phyloP scores from a whole-genome alignment of 345 rosid genomes.

The Eucalyptus erythrocorys region DNA sequence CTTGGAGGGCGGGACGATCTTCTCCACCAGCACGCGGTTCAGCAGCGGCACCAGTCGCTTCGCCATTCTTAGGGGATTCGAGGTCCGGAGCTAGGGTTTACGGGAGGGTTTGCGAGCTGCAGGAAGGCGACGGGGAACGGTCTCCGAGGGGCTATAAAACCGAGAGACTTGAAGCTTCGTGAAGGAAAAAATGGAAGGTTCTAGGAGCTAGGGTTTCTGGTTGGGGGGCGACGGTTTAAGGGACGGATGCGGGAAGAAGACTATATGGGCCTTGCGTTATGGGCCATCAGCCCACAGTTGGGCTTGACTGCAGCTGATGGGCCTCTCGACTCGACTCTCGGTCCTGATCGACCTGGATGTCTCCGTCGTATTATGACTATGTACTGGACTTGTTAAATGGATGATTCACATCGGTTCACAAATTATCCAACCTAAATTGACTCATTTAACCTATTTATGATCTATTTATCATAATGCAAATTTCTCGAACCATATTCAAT shows the following conservation, averaged over 20 bases:
- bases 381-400: too few relatives aligned
- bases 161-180: neutral
- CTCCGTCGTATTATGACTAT: neutral
- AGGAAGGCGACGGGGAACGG: neutral
- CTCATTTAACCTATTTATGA: rapidly evolving
- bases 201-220: neutral
- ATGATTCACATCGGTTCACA: rapidly evolving
- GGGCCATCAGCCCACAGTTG: neutral
- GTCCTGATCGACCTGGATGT: neutral
- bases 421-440: too few relatives aligned
- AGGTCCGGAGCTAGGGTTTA: neutral
- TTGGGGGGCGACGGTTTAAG: neutral
- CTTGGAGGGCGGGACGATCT: slow-evolving; percentile 68
- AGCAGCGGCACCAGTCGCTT: slow-evolving; percentile 69
- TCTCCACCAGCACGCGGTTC: slow-evolving; percentile 69
- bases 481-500: too few relatives aligned
- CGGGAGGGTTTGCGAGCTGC: neutral
- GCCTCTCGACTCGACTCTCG: neutral
- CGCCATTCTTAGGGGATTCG: slow-evolving; percentile 25
- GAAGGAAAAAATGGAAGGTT: neutral
- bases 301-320: neutral
- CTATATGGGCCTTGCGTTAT: neutral
- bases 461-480: too few relatives aligned
- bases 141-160: neutral
- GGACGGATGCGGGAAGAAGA: neutral